Base-by-base conservation (phyloP, 805 yeast species). In the Starmerella bacillaris region DNA sequence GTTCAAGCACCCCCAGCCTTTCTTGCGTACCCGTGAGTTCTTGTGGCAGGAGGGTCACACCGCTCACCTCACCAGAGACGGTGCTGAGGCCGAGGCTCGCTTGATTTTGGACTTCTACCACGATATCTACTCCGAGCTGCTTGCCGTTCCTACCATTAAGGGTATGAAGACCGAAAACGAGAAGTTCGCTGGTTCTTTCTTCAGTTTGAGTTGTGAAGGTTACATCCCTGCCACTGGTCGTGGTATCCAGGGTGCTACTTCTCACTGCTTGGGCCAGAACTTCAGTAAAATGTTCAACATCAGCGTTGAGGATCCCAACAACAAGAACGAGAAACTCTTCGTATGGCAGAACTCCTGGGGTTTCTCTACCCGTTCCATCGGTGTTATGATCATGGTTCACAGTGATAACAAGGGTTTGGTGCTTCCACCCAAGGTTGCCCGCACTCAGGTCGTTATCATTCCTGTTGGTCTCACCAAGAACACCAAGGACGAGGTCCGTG, bases 31-130 rank as follows among this genome's bases (percentile, higher is more conserved):
- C 11, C 78, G 99, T 65, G 99, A 89, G 63, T 89, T 89, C 64
- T 67, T 89, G 59, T 89, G 99, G 99, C 99, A 89, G 65, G 99
- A 89, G 65, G 99, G 99, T 50, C 99, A 89, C 65, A 89, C 98
- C 34, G 98, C 94, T 37, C 94, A 80, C 58, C 68, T 92, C 54
- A 78, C 92, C 37, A 59, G 64, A 45, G 79, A 73, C 42, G 89
- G 70, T 41, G 94, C 98, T 21, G 67, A 68, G 41, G 64, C 64
- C 39, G 96, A 89, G 64, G 96, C 86, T 21, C 54, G 69, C 49
- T 75, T 75, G 58, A 86, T 92, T 53, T 71, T 84, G 56, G 89
- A 79, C 44, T 74, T 70, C 61, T 89, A 89, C 59, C 75, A 77
- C 42, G 72, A 73, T 43, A 68, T 89, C 42, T 89, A 89, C 60